Percentiles rank a stretch among this genome's conserved stretches.
phyloP scores from a whole-genome alignment of 225 moss, liverwort and hornwort genomes.

The Pleurozium schreberi region DNA sequence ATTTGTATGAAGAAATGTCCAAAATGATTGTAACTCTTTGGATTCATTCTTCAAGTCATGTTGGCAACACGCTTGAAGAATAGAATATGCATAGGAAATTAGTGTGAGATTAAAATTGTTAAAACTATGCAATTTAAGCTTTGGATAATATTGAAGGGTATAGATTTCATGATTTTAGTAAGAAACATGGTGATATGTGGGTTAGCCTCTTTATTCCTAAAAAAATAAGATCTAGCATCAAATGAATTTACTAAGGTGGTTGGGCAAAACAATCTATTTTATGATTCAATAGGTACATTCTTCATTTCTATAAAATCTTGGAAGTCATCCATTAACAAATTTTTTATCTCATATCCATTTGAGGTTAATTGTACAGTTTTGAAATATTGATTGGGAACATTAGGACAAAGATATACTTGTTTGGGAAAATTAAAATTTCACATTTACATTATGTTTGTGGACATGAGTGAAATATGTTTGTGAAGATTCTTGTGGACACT shows the following conservation, averaged over 20 bases:
- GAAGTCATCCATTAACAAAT: rapidly evolving
- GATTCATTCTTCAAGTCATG: no score
- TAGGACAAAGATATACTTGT: neutral
- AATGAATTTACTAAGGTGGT: neutral
- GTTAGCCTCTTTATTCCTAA: neutral
- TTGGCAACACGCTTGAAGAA: no score
- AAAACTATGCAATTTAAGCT: neutral
- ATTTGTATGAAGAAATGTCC: no score
- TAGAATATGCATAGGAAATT: no score
- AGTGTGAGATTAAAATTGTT: neutral
- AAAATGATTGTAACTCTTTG: no score
- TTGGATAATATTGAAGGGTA: neutral
- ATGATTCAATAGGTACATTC: neutral
- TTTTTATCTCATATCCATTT: neutral
- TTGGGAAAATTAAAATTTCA: neutral
- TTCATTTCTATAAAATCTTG: neutral
- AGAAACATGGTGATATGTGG: neutral
- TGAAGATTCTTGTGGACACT: no score
- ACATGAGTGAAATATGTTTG: no score
- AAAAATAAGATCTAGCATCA: neutral
- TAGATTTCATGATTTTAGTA: neutral
- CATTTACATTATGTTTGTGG: no score
- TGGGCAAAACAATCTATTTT: neutral
- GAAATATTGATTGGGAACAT: no score
- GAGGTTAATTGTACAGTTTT: neutral